Base-by-base conservation (phyloP, 345 rosid genomes). In the Eucalyptus erythrocorys region DNA sequence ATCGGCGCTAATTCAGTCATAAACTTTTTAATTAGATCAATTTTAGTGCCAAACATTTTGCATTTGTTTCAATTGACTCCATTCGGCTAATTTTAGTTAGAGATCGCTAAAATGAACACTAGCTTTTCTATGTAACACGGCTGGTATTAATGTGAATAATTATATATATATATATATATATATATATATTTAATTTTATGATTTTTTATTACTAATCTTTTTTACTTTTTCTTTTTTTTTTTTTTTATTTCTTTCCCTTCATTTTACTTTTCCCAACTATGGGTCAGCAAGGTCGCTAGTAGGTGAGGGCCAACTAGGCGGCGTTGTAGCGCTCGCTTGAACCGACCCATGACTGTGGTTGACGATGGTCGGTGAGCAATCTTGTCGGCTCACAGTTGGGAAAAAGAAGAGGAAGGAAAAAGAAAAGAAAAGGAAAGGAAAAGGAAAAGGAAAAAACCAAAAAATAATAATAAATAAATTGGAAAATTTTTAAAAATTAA, bases 321-420 rank as follows among this genome's bases (percentile, higher is more conserved):
- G 57, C 26, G 2, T 51, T 21, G 57, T 8, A 51, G 57, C 10
- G 10, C 57, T 51, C 26, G 26, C 26, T 26, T 51, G 21, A 51
- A 21, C 26, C 13, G 6, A 22, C 30, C 61, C 61, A 24, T 3
- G 30, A 12, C 1, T 24, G 1, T 26, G 27, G 2, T 1, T 1
- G 6, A 55, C 3, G 30, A 55, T 55, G 61, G 61, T 55, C 1
- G 3, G 3, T 6, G 0, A 9, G 61, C 61, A 10, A 24, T 10
- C 61, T 55, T 9, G 13, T 26, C 1, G 27, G 27, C 61, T 6
- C 13, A 55, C 0, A 8, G 3, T 55, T 55, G 61, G 13, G 30
- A 55, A 10, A 55, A 55, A 55, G 13, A 24, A 55, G 10, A 51
- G 26, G 61, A 55, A 55, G 30, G 13, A 55, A 55, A 55, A 55